Conservation (phyloP, 306 rosid species). For the Prunus mongolica region DNA sequence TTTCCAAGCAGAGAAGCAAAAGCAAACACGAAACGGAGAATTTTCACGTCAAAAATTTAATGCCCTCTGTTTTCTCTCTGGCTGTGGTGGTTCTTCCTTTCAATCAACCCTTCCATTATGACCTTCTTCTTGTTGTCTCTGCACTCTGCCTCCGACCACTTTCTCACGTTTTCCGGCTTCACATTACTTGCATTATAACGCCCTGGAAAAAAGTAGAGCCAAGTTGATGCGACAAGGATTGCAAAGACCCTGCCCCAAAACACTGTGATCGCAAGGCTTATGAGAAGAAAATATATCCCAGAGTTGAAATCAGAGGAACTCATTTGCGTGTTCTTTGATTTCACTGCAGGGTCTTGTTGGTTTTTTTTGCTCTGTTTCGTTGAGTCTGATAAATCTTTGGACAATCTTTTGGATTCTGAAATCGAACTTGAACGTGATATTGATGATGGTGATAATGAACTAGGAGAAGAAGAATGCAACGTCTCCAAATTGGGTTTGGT, state of each 20-base stretch:
- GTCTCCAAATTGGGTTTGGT: not conserved
- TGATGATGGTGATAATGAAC: constrained; percentile 23
- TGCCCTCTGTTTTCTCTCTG: constrained; percentile 17
- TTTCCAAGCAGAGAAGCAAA: constrained; percentile 6
- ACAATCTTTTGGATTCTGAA: constrained; percentile 15
- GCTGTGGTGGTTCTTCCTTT: constrained; percentile 23
- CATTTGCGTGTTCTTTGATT: not conserved
- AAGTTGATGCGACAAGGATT: constrained; percentile 41
- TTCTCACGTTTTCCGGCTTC: constrained; percentile 10
- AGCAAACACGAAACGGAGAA: constrained; percentile 31
- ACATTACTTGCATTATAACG: constrained; percentile 7
- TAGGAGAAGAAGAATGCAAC: constrained; percentile 10
- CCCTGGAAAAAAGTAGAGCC: constrained; percentile 32
- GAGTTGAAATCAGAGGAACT: constrained; percentile 4
- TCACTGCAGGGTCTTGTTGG: constrained; percentile 11
- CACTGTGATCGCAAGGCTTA: constrained; percentile 47
- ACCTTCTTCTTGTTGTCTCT: constrained; percentile 18
- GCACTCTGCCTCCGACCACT: constrained; percentile 26
- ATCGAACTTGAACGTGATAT: constrained; percentile 3
- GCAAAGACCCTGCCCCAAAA: constrained; percentile 48
- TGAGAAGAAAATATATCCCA: constrained; percentile 37
- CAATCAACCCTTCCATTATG: constrained; percentile 30
- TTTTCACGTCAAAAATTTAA: constrained; percentile 38
- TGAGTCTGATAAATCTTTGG: not conserved
- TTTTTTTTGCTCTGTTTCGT: constrained; percentile 7